Base-by-base conservation (phyloP, 2,329 filamentous ascomycete genomes). In the Aspergillus sp. region DNA sequence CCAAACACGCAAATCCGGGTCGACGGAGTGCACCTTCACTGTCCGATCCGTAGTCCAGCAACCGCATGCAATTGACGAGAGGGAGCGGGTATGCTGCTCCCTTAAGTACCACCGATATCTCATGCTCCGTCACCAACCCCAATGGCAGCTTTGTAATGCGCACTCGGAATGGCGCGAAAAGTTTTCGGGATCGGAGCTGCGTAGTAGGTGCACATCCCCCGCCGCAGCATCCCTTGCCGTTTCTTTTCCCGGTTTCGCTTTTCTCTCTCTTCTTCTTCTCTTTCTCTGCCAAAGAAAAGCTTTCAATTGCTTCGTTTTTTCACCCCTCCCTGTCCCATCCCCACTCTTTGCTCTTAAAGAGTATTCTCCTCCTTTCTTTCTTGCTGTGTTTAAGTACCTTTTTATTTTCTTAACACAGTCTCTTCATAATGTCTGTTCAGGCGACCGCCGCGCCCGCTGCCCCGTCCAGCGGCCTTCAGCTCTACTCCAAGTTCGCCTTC, bases 401-500 rank as follows among this genome's bases (percentile, higher is more conserved):
- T 19, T 19, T 48, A 45, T 52, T 47, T 50, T 47, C 56, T 54
- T 51, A 51, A 42, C 44, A 50, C 30, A 32, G 30, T 32, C 30
- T 9, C 30, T 5, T 32, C 58, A 62, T 52, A 57, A 73, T 73
- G 70, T 61, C 69, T 49, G 57, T 68, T 46, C 60, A 19, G 19
- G 19, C 19, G 19, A 19, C 67, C 51, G 58, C 72, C 41, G 63
- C 12, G 29, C n/a, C 4, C n/a, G 4, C 39, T 10, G 12, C 39
- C n/a, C 39, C 29, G 8, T 76, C 81, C 56, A 75, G 69, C 58
- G 81, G 83, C 53, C 42, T 89, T 58, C 76, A 71, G 51, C 87
- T 98, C 63, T 97, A 97, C 84, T 87, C 88, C 64, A 83, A 88
- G 74, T 96, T 96, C 78, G 91, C 93, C 75, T 86, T 98, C 65